These are phyloP conservation scores for Colletotrichum liriopes DNA, from an alignment of 2,329 filamentous ascomycete genomes.

Conservation along the genomic window DNA sequence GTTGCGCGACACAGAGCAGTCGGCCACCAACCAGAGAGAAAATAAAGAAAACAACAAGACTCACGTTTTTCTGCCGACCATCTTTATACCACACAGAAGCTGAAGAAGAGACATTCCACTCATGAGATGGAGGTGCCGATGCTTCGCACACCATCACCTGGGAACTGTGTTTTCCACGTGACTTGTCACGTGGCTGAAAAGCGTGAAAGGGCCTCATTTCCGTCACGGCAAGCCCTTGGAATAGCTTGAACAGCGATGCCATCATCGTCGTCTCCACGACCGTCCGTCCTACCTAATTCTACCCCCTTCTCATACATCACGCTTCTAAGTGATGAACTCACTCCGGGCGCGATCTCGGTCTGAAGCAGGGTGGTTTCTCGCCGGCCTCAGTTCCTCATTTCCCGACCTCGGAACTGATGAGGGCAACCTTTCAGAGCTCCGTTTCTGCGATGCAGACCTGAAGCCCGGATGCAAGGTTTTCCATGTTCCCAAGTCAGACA, in stretches of 20 bases:
- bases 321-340: slow-evolving; percentile 43
- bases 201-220: neutral
- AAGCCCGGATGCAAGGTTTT: slow-evolving; percentile 74
- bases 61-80: no score
- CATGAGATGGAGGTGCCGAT: neutral
- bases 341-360: slow-evolving; percentile 46
- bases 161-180: neutral
- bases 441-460: slow-evolving; percentile 56
- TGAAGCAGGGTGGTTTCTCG: slow-evolving; percentile 65
- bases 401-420: slow-evolving; percentile 64
- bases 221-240: neutral
- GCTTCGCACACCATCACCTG: neutral
- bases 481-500: slow-evolving; percentile 60
- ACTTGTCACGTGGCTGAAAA: neutral
- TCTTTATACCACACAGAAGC: no score
- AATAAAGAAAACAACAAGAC: no score
- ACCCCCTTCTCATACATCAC: no score
- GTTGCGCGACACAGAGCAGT: no score
- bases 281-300: no score
- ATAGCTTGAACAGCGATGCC: neutral
- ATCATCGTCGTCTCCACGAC: neutral
- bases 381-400: slow-evolving; percentile 69
- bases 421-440: slow-evolving; percentile 57
- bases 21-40: no score
- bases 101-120: neutral